phyloP scores from a whole-genome alignment of 2,329 filamentous ascomycete species.

The Basipetospora chlamydospora region DNA sequence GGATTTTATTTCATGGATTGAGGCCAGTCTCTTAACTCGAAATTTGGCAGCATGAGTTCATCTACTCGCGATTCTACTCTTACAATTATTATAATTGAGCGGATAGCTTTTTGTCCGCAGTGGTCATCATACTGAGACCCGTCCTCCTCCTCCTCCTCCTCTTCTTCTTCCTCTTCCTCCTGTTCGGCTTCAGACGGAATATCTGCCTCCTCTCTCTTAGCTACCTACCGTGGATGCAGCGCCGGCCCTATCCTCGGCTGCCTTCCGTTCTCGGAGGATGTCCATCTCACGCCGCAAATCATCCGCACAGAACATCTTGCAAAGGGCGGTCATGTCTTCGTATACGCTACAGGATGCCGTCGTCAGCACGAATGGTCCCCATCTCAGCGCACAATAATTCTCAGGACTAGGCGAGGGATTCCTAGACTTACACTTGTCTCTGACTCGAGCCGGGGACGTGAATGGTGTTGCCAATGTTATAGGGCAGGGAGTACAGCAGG shows the following conservation, averaged over 20 bases:
- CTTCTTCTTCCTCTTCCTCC: not conserved
- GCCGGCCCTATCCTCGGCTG: not conserved
- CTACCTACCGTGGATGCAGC: not conserved
- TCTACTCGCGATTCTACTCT: no score
- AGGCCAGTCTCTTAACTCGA: no score
- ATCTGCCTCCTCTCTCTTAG: not conserved
- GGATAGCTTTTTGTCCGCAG: no score
- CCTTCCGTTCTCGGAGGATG: not conserved
- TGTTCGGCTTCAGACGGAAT: not conserved
- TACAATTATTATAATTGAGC: no score
- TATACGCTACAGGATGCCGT: conserved; percentile 7
- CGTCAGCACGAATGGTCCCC: not conserved
- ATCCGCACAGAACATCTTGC: conserved; percentile 9
- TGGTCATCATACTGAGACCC: no score
- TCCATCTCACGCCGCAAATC: not conserved
- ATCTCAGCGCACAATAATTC: not conserved
- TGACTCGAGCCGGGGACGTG: conserved; percentile 10
- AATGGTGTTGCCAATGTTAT: conserved; percentile 10
- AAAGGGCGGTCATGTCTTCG: conserved; percentile 10
- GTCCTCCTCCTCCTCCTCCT: not conserved
- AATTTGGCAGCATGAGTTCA: no score
- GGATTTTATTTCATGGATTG: no score
- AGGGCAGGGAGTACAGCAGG: conserved; percentile 13
- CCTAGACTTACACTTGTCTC: conserved; percentile 8
- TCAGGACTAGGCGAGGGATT: not conserved